A percentile compares a stretch with the other conserved stretches of the same genome.
Evolutionary conservation across 2,329 filamentous ascomycete species (phyloP).

Genomic region (Trichoderma oligosporum): DNA sequence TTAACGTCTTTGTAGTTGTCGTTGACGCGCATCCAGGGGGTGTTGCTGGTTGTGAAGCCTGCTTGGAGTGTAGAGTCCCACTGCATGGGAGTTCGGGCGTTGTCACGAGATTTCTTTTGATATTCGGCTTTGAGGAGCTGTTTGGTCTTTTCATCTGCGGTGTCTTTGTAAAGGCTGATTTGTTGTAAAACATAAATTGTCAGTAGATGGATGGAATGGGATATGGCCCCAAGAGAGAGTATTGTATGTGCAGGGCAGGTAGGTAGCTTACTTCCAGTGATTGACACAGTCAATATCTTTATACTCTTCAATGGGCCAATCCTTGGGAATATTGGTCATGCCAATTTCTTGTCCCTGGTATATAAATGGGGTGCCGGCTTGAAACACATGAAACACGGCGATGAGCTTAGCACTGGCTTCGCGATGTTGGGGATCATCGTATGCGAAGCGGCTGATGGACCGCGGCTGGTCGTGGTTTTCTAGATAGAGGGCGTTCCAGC

Average conservation of each 20-base stretch:
- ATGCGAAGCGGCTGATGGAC: slow-evolving; percentile 53
- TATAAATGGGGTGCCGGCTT: slow-evolving; percentile 62
- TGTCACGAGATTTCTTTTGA: slow-evolving; percentile 61
- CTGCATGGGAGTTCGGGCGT: slow-evolving; percentile 68
- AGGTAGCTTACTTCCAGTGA: slow-evolving; percentile 42
- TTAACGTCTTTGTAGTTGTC: slow-evolving; percentile 62
- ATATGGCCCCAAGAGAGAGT: no score
- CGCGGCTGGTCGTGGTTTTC: slow-evolving; percentile 65
- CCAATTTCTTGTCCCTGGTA: slow-evolving; percentile 69
- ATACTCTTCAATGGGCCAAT: slow-evolving; percentile 63
- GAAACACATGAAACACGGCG: slow-evolving; percentile 52
- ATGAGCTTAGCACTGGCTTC: slow-evolving; percentile 56
- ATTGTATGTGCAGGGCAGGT: background rate
- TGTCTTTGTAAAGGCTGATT: slow-evolving; percentile 36
- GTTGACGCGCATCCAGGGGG: slow-evolving; percentile 69
- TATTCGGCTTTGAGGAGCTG: slow-evolving; percentile 42
- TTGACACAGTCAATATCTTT: slow-evolving; percentile 62
- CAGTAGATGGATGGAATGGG: background rate
- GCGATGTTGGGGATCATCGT: slow-evolving; percentile 48
- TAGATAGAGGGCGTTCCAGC: slow-evolving; percentile 63
- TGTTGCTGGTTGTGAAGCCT: slow-evolving; percentile 57
- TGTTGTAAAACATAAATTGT: background rate
- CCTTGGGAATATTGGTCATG: slow-evolving; percentile 59
- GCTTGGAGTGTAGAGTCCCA: slow-evolving; percentile 60
- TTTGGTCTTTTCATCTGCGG: slow-evolving; percentile 38